Evolutionary conservation across 192 early-diverging fungal species (phyloP), one percentile per base, ranked within the genome.

Genomic region (Backusella parvicylindrica): DNA sequence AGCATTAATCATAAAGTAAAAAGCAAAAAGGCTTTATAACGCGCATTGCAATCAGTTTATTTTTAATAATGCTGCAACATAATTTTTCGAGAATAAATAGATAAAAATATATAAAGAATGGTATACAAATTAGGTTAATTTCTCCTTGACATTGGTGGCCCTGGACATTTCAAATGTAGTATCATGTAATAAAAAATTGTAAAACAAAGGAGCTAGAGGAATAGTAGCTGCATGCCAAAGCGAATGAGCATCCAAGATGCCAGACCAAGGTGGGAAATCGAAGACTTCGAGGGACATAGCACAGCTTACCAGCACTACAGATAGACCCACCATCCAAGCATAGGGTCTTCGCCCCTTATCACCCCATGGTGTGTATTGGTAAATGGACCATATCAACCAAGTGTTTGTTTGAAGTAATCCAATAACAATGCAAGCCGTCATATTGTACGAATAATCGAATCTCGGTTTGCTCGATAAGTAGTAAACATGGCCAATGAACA

Each of bases 381-480:
- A 15, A 35, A 84, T 76, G 1, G 89, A 86, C 89, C 94, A 97
- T 1, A 76, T 75, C 12, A 97, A 56, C 98, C 97, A 98, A 0
- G 88, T 75, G 7, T 88, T 6, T 74, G 95, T 95, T 74, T 90
- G 86, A 21, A 90, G 64, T 9, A 91, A 68, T 0, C 95, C 97
- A 13, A 98, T 86, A 0, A 80, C 76, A 6, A 93, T 90, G 26
- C 92, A 93, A 3, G 96, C 97, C 26, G 84, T 77, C 90, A 98
- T 98, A 83, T 99, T 99, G 84, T 97, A 98, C 0, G 86, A 86
- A 80, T 99, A 99, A 76, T 99, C 95, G 78, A 99, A 98, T 31
- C 77, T 78, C 30, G 88, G 84, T 1, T 32, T 31, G 43, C 94
- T 80, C 3, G 88, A 83, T 60, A 99, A 79, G 68, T 98, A 97